Base-by-base conservation (phyloP, 2,329 filamentous ascomycete genomes). In the Albifimbria verrucaria region DNA sequence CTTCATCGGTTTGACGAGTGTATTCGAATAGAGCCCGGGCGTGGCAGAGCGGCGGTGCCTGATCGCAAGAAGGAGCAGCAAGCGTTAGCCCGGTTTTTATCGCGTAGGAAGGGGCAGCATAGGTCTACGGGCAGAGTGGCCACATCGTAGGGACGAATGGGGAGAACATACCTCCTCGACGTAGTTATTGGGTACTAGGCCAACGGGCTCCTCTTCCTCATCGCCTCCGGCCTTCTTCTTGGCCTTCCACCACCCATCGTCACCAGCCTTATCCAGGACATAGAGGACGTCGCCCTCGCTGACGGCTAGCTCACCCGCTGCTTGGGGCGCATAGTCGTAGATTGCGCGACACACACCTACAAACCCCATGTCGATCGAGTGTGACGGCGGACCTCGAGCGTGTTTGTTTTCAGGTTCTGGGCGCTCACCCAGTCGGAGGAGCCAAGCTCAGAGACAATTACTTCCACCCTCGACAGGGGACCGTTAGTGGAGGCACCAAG, bases 1-100 rank as follows among this genome's bases (percentile, higher is more conserved):
- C 94, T 72, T 99, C 94, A 67, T 99, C 94, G 22, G 94, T 99
- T 75, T 99, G 94, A 63, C 93, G 85, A 49, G 90, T 90, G 71
- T 99, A 99, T 71, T 99, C 94, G 77, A 93, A 99, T n/a, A 97
- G 82, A n/a, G 94, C 90, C 70, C 88, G 92, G 48, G 93, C 94
- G 60, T 87, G 80, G 56, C 83, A 77, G 56, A 83, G 72, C 22
- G 89, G 82, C 63, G 80, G 75, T 54, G 87, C 87, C 86, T 90
- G 61, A 39, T 15, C 15, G 32, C 32, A n/a, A 39, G n/a, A 18
- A 42, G 22, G 9, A 15, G 25, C 20, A 42, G 42, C 4, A 39
- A 28, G 24, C 4, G 39, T 43, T 45, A 22, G 51, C 41, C n/a
- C 7, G 44, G 25, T n/a, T n/a, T n/a, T n/a, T n/a, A n/a, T n/a